A percentile compares a stretch with the other conserved stretches of the same genome.
These are phyloP conservation scores for Phymatotrichopsis omnivora DNA, from an alignment of 2,329 filamentous ascomycete genomes.

Conservation along the genomic window DNA sequence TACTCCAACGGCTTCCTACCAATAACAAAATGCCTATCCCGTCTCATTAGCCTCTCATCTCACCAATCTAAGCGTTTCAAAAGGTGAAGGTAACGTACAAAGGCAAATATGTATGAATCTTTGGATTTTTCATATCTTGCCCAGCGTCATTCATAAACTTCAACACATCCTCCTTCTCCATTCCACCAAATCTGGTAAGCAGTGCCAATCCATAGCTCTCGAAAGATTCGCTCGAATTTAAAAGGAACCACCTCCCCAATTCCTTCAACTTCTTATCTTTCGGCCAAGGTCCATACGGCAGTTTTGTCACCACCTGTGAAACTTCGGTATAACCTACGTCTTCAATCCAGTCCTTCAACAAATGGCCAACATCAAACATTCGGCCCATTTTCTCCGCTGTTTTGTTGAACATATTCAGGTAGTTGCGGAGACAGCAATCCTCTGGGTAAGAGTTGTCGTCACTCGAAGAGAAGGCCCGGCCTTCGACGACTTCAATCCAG, in stretches of 20 bases:
- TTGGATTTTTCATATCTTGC: conserved; percentile 37
- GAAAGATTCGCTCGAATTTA: background rate
- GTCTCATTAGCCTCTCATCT: too few relatives aligned
- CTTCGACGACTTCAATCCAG: conserved; percentile 34
- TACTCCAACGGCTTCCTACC: too few relatives aligned
- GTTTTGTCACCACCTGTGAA: background rate
- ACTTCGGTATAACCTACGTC: conserved; percentile 14
- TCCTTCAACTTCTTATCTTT: conserved; percentile 11
- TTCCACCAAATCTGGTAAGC: conserved; percentile 1
- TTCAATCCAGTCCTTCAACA: conserved; percentile 11
- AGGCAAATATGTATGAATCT: conserved; percentile 37
- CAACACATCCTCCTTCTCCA: conserved; percentile 1
- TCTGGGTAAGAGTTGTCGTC: conserved; percentile 19
- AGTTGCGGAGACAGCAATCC: conserved; percentile 9
- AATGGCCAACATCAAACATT: conserved; percentile 9
- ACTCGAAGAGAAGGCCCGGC: conserved; percentile 22
- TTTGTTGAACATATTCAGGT: background rate
- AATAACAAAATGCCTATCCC: too few relatives aligned
- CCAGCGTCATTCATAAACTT: background rate
- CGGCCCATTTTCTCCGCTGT: conserved; percentile 4
- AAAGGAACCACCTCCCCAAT: conserved; percentile 1
- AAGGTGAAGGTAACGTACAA: too few relatives aligned
- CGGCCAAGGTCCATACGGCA: background rate
- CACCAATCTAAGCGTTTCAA: too few relatives aligned
- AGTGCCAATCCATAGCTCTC: conserved; percentile 1